phyloP scores from a whole-genome alignment of 306 rosid species.

The Vigna angularis region DNA sequence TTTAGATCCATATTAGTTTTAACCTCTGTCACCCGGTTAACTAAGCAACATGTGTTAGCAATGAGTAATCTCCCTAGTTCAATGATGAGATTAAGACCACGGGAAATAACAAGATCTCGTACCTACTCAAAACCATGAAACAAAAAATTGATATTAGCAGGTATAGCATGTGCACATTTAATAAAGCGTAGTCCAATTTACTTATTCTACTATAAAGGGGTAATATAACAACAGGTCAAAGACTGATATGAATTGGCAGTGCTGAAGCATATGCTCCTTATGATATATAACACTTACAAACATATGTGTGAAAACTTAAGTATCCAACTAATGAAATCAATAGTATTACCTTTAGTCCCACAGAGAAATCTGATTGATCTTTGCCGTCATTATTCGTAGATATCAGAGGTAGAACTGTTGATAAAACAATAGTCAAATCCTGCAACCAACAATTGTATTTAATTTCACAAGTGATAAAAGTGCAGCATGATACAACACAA shows the following conservation, averaged over 20 bases:
- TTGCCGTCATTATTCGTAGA: slow-evolving; percentile 75
- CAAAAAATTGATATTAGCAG: slow-evolving; percentile 10
- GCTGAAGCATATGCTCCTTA: slow-evolving; percentile 17
- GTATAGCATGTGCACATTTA: neutral
- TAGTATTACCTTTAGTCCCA: slow-evolving; percentile 76
- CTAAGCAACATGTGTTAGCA: slow-evolving; percentile 92
- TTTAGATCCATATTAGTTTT: slow-evolving; percentile 90
- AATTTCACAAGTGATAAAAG: neutral
- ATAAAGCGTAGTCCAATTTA: neutral
- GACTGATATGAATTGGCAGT: neutral
- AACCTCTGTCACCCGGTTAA: slow-evolving; percentile 91
- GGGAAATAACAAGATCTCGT: slow-evolving; percentile 78
- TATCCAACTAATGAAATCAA: slow-evolving; percentile 25
- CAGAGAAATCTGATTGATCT: slow-evolving; percentile 78
- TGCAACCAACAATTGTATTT: slow-evolving; percentile 46
- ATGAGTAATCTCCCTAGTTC: too few species aligned
- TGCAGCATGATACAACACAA: too few species aligned
- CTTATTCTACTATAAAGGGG: neutral
- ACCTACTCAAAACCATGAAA: slow-evolving; percentile 60
- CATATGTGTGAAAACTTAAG: slow-evolving; percentile 10
- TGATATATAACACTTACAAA: neutral
- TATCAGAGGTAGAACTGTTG: slow-evolving; percentile 79
- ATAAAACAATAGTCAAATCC: slow-evolving; percentile 80
- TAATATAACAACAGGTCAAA: neutral
- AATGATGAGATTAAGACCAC: too few species aligned